Evolutionary conservation across 345 rosid species (phyloP), one percentile per base, ranked within the genome.

Genomic region (Nasturtium officinale): DNA sequence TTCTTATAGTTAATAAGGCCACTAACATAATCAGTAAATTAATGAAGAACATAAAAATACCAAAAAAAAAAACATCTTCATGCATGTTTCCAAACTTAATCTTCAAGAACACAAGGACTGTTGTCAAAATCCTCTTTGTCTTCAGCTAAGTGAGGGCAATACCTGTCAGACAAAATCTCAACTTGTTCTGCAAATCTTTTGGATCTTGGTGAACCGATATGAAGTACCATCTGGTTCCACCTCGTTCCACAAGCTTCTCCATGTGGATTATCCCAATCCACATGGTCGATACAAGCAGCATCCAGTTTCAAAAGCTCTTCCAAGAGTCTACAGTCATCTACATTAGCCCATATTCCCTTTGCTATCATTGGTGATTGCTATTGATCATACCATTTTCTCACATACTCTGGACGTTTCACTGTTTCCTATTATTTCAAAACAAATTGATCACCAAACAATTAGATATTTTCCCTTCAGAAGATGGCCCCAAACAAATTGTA

Each of bases 281-380:
- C 89, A 60, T 92, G 90, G 47, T 90, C 93, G 53, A 87, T 76
- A 72, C 90, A 85, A 81, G 85, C 82, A 62, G 92, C 92, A 76
- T 90, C 97, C 71, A 85, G 73, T 20, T 67, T 72, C 67, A 79
- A 72, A 10, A 87, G 96, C 35, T 79, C 85, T 18, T 69, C 81
- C 56, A 89, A 21, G 73, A 90, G 80, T 32, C 57, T 80, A 30
- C 85, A 92, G 77, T 90, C 97, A 83, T 93, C 96, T 4, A 80
- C 74, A 58, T 90, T 91, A 7, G 79, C 79, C 98, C 97, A 90
- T 67, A 70, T 47, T 18, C 90, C 94, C 69, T 85, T 73, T 2
- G 79, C 76, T 28, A 90, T 90, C 91, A 90, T 74, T 8, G 90
- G 82, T 6, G 96, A 89, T 3, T 78, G 35, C 56, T 90, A 65